A percentile compares a stretch with the other conserved stretches of the same genome.
These are phyloP conservation scores for Blastobotrys parvus DNA, from an alignment of 805 yeast species.

Conservation along the genomic window DNA sequence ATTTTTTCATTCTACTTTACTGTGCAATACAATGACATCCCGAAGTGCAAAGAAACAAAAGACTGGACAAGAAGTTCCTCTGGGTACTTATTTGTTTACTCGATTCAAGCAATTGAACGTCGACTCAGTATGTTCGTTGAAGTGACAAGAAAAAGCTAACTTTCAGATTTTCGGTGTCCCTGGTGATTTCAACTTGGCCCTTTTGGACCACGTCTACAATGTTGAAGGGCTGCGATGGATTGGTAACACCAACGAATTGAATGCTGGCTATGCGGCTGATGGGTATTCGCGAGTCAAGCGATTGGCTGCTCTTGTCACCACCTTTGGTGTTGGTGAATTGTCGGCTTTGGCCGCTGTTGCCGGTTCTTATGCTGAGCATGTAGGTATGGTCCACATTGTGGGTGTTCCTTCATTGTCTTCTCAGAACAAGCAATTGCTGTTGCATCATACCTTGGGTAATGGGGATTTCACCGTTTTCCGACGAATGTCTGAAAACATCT, in stretches of 20 bases:
- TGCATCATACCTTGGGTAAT: constrained; percentile 80
- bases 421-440: constrained; percentile 59
- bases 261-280: constrained; percentile 84
- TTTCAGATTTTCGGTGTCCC: constrained; percentile 49
- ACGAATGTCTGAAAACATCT: constrained; percentile 67
- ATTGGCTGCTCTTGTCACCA: constrained; percentile 64
- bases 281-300: constrained; percentile 82
- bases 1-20: not conserved
- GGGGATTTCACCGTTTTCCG: constrained; percentile 74
- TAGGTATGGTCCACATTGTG: constrained; percentile 74
- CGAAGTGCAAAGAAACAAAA: not conserved
- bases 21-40: not conserved
- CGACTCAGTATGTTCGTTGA: constrained; percentile 26
- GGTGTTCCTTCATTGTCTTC: constrained; percentile 78
- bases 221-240: constrained; percentile 67
- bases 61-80: constrained; percentile 32
- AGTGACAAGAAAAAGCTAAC: too few species aligned
- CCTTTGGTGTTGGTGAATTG: constrained; percentile 88
- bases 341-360: constrained; percentile 80
- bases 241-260: constrained; percentile 84
- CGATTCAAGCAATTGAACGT: constrained; percentile 66
- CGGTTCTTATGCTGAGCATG: constrained; percentile 85
- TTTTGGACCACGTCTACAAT: constrained; percentile 60
- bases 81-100: constrained; percentile 74
- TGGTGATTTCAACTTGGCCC: constrained; percentile 49